Percentiles rank a stretch among this genome's conserved stretches.
phyloP scores from a whole-genome alignment of 805 yeast genomes.

The Helenozyma baotianmanensis region DNA sequence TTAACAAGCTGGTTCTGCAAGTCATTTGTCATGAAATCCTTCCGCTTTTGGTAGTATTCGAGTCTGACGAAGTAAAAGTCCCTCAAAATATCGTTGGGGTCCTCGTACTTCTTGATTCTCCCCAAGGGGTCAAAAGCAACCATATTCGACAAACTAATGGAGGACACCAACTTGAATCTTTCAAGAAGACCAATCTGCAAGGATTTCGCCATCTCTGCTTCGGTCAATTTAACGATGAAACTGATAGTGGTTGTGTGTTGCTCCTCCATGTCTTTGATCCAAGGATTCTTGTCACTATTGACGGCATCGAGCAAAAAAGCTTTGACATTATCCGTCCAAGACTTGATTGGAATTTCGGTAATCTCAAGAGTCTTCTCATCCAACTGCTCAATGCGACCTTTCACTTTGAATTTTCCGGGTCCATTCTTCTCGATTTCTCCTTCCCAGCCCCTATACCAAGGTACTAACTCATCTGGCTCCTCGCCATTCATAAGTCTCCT shows the following conservation, averaged over 20 bases:
- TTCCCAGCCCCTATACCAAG: conserved; percentile 96
- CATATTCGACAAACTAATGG: conserved; percentile 78
- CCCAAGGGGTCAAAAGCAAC: conserved; percentile 93
- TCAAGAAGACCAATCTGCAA: conserved; percentile 73
- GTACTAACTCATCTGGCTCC: conserved; percentile 66
- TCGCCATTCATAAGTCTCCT: conserved; percentile 69
- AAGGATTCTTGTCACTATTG: conserved; percentile 75
- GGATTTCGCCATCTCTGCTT: conserved; percentile 81
- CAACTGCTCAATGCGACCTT: conserved; percentile 75
- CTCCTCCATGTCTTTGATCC: conserved; percentile 94
- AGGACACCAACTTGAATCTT: conserved; percentile 70
- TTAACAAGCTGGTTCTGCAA: conserved; percentile 72
- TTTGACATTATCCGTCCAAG: conserved; percentile 90
- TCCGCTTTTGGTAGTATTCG: conserved; percentile 86
- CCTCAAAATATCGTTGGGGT: conserved; percentile 68
- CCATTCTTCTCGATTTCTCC: conserved; percentile 68
- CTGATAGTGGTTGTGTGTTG: conserved; percentile 82
- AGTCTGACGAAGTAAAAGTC: conserved; percentile 85
- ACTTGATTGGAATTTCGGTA: conserved; percentile 85
- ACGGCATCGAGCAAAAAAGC: conserved; percentile 74
- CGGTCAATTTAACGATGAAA: conserved; percentile 69
- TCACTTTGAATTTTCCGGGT: conserved; percentile 66
- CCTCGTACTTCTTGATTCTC: conserved; percentile 75
- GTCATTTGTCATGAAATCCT: conserved; percentile 68
- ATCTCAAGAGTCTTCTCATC: conserved; percentile 81